These are phyloP conservation scores for Sequoiadendron giganteum DNA, from an alignment of 75 land plant genomes.

Conservation along the genomic window DNA sequence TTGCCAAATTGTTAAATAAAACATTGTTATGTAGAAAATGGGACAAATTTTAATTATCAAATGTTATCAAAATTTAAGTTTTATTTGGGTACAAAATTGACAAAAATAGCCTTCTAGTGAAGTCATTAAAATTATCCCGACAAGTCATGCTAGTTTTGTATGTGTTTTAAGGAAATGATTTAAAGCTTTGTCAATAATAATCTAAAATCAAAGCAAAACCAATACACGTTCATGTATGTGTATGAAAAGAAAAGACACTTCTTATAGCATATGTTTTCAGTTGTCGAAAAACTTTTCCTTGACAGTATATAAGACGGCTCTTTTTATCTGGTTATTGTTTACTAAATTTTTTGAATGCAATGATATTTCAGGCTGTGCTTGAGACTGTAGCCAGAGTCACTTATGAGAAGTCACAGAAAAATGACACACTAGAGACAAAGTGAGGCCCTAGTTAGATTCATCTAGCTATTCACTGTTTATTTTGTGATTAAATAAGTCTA, in stretches of 20 bases:
- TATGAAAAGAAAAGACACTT: background rate
- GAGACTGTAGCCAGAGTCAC: conserved; percentile 94
- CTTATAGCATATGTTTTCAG: background rate
- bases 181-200: background rate
- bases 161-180: background rate
- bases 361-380: conserved; percentile 63
- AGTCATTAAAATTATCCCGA: background rate
- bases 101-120: background rate
- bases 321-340: background rate
- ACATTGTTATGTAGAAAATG: background rate
- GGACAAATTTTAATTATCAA: background rate
- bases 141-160: background rate
- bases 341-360: background rate
- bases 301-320: background rate
- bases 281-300: background rate
- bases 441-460: conserved; percentile 23
- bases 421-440: conserved; percentile 82
- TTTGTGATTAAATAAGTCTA: background rate
- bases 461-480: background rate
- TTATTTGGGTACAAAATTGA: background rate
- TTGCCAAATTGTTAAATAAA: background rate
- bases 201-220: background rate
- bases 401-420: conserved; percentile 86
- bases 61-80: too few species aligned
- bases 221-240: background rate